Evolutionary conservation across 768 basidiomycete species (phyloP).

Genomic region (Peribolospora kevripleyi): DNA sequence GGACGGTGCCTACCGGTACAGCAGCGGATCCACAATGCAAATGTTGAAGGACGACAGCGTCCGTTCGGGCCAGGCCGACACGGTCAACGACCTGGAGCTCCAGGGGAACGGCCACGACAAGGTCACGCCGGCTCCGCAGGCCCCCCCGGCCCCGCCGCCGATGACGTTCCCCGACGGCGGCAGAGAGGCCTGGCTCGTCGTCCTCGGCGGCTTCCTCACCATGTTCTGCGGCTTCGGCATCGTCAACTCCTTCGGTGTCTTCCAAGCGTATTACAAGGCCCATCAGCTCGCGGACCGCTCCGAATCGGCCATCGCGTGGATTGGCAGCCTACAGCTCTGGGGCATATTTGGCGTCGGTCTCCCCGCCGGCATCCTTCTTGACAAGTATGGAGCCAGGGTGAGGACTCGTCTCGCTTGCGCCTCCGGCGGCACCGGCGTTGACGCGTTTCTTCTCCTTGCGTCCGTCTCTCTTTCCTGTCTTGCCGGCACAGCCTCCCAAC

Average conservation of each 20-base stretch:
- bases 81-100: too few relatives aligned
- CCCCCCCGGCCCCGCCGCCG: neutral
- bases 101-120: neutral
- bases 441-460: too few relatives aligned
- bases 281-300: constrained; percentile 10
- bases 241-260: constrained; percentile 21
- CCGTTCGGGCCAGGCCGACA: too few relatives aligned
- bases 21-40: too few relatives aligned
- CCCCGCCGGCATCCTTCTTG: constrained; percentile 14
- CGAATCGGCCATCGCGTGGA: constrained; percentile 16
- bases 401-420: too few relatives aligned
- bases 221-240: constrained; percentile 14
- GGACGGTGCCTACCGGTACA: too few relatives aligned
- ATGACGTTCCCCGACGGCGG: constrained; percentile 4
- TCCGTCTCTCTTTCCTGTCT: too few relatives aligned
- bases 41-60: too few relatives aligned
- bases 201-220: constrained; percentile 6
- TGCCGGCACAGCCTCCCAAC: too few relatives aligned
- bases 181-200: neutral
- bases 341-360: constrained; percentile 15
- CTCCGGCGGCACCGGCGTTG: too few relatives aligned
- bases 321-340: constrained; percentile 16
- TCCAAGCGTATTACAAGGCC: constrained; percentile 19
- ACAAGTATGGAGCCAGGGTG: constrained; percentile 1
- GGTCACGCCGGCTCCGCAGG: neutral